Conservation (phyloP, 2,329 filamentous ascomycete genomes). For the Aspergillus brunneoviolaceus region DNA sequence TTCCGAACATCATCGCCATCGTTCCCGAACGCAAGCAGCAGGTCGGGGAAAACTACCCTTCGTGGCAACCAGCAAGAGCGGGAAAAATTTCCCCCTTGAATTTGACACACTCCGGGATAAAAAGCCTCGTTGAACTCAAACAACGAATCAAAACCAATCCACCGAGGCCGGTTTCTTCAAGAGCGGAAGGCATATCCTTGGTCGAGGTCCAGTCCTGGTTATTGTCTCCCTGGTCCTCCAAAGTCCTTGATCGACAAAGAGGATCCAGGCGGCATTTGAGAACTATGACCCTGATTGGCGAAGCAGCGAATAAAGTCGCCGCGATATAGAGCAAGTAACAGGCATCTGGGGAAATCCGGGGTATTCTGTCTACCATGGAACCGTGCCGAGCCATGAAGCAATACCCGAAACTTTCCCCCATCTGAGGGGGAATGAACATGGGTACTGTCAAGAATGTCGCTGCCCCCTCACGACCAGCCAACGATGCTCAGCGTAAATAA, state of each 20-base stretch:
- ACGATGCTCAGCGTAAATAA: too few relatives aligned
- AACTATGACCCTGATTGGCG: background rate
- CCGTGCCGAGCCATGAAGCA: background rate
- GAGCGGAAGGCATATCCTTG: background rate
- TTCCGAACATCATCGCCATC: background rate
- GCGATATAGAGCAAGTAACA: background rate
- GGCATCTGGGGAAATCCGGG: slow-evolving; percentile 2
- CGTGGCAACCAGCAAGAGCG: slow-evolving; percentile 8
- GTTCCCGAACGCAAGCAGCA: background rate
- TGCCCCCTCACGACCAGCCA: too few relatives aligned
- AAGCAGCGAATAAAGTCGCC: background rate
- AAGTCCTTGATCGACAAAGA: background rate
- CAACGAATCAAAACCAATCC: background rate
- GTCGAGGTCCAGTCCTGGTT: background rate
- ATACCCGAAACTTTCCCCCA: too few relatives aligned
- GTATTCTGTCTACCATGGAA: slow-evolving; percentile 7
- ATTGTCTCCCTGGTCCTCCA: background rate
- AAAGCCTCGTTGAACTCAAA: background rate
- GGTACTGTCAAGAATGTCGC: too few relatives aligned
- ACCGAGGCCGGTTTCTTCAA: too few relatives aligned
- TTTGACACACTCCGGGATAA: background rate
- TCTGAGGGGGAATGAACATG: too few relatives aligned
- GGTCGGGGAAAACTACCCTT: slow-evolving; percentile 14
- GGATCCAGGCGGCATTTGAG: background rate
- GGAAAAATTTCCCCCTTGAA: slow-evolving; percentile 20